Evolutionary conservation across 306 rosid genomes (phyloP).

Genomic region (Leucaena leucocephala): DNA sequence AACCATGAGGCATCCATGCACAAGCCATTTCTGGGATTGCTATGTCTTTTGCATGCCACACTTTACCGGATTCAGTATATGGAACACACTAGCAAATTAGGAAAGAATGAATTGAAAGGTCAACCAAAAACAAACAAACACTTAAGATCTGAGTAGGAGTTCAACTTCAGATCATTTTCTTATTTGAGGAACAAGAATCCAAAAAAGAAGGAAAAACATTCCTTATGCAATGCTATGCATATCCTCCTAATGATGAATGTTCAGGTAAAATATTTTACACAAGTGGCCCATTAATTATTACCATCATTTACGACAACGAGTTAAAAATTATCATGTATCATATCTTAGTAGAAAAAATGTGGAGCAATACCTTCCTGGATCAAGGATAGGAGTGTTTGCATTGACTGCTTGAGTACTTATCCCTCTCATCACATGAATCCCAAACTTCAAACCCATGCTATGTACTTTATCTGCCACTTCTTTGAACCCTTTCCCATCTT

Average conservation of each 20-base stretch:
- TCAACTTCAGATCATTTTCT: not conserved
- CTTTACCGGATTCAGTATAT: slow-evolving; percentile 70
- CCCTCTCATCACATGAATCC: slow-evolving; percentile 97
- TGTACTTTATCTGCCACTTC: slow-evolving; percentile 75
- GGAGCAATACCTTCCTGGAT: slow-evolving; percentile 61
- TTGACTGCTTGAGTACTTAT: slow-evolving; percentile 92
- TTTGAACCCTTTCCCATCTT: slow-evolving; percentile 70
- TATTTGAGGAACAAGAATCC: not conserved
- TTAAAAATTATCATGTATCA: slow-evolving; percentile 20
- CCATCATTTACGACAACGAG: not conserved
- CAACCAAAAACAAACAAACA: slow-evolving; percentile 13
- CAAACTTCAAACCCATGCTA: slow-evolving; percentile 83
- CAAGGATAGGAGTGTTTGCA: slow-evolving; percentile 85
- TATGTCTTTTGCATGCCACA: slow-evolving; percentile 80
- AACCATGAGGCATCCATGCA: slow-evolving; percentile 86
- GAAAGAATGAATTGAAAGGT: slow-evolving; percentile 26
- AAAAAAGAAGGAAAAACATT: not conserved
- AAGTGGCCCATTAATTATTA: not conserved
- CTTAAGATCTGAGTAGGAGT: slow-evolving; percentile 36
- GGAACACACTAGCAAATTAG: slow-evolving; percentile 55
- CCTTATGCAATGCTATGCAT: not conserved
- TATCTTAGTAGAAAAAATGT: slow-evolving; percentile 19
- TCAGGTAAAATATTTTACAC: not conserved
- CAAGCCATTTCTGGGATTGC: slow-evolving; percentile 76
- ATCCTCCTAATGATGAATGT: not conserved